These are phyloP conservation scores for Talaromyces borbonicus DNA, from an alignment of 495 filamentous ascomycete species.

Conservation along the genomic window DNA sequence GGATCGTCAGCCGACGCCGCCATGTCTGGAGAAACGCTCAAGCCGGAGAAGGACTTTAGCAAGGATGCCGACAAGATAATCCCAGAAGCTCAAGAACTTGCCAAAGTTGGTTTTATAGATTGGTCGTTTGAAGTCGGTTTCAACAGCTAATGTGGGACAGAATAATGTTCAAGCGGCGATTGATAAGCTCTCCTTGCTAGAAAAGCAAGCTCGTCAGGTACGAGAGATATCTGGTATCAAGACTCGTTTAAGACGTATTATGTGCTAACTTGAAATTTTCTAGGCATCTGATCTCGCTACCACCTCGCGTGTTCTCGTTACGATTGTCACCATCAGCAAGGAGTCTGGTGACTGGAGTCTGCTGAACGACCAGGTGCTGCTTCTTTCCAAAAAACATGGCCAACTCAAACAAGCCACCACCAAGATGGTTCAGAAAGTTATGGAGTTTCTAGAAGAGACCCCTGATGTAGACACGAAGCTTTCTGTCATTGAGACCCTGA, in stretches of 20 bases:
- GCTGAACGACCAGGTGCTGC: constrained; percentile 89
- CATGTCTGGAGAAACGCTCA: constrained; percentile 55
- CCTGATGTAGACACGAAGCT: constrained; percentile 79
- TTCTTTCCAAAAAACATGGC: constrained; percentile 98
- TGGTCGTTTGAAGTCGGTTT: too few relatives aligned
- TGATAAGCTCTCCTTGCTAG: constrained; percentile 80
- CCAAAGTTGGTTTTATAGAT: constrained; percentile 50
- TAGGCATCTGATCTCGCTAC: constrained; percentile 92
- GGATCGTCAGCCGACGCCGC: constrained; percentile 22
- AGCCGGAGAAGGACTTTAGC: constrained; percentile 68
- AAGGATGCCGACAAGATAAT: constrained; percentile 88
- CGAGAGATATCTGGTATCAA: background rate
- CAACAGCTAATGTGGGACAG: constrained; percentile 29
- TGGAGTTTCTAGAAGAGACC: constrained; percentile 78
- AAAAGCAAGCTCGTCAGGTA: constrained; percentile 97
- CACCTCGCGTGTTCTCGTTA: constrained; percentile 76
- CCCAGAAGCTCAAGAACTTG: constrained; percentile 77
- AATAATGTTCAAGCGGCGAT: constrained; percentile 74
- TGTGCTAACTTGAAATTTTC: constrained; percentile 3
- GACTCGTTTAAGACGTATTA: background rate
- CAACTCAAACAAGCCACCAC: constrained; percentile 98
- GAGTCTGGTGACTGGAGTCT: constrained; percentile 83
- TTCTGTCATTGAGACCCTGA: constrained; percentile 83
- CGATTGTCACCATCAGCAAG: constrained; percentile 90
- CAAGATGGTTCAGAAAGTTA: constrained; percentile 96